These are phyloP conservation scores for Calonectria multiphialidica DNA, from an alignment of 2,329 filamentous ascomycete species.

Conservation along the genomic window DNA sequence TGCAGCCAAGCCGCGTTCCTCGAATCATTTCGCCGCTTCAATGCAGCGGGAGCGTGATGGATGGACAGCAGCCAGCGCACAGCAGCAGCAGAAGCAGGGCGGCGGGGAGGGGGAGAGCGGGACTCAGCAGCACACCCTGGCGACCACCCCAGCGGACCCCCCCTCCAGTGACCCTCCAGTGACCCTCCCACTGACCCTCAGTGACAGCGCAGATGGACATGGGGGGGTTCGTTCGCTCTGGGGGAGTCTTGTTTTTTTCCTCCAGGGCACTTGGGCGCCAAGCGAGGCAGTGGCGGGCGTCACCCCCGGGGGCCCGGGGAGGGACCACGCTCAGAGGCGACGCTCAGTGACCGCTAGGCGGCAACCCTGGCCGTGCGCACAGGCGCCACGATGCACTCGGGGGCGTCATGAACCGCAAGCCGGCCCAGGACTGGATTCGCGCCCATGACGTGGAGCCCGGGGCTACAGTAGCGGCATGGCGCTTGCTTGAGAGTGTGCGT, in stretches of 20 bases:
- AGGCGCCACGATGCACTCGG: constrained; percentile 3
- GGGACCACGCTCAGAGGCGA: background rate
- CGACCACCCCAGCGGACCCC: background rate
- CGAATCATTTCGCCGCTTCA: constrained; percentile 9
- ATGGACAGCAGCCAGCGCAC: background rate
- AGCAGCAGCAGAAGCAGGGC: background rate
- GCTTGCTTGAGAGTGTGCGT: background rate
- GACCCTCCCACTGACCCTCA: no score
- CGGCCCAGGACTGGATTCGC: background rate
- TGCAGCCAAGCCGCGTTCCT: constrained; percentile 22
- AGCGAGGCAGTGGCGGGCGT: background rate
- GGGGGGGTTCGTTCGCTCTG: background rate
- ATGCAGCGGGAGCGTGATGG: background rate
- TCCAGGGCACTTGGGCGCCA: background rate
- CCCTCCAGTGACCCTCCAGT: no score
- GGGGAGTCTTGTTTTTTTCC: background rate
- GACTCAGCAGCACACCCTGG: no score
- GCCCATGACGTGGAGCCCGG: constrained; percentile 4
- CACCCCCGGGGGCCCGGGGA: background rate
- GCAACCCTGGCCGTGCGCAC: background rate
- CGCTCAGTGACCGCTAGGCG: background rate
- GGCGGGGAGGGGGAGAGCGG: background rate
- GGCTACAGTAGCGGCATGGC: constrained; percentile 14
- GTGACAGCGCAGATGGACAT: background rate
- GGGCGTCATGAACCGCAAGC: constrained; percentile 15